Conservation (phyloP, 2,329 filamentous ascomycete genomes). For the Aureobasidium sp. region DNA sequence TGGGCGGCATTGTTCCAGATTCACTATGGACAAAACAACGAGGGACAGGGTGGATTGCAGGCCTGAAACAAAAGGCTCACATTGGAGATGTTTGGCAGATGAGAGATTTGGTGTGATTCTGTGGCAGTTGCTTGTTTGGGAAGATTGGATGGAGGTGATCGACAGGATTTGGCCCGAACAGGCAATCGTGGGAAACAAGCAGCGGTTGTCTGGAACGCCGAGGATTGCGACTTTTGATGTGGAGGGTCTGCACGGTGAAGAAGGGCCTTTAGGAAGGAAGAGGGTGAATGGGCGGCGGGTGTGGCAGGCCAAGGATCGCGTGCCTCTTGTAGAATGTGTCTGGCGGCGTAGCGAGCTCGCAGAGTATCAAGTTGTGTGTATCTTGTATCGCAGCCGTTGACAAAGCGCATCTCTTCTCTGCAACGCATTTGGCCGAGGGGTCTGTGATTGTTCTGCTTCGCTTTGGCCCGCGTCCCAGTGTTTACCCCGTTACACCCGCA, state of each 20-base stretch:
- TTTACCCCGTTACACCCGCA: constrained; percentile 12
- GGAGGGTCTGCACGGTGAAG: constrained; percentile 2
- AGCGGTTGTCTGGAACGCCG: constrained; percentile 4
- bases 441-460: constrained; percentile 6
- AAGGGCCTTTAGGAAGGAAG: neutral
- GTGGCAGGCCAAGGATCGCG: neutral
- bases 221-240: constrained; percentile 11
- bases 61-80: neutral
- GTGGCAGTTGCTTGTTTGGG: neutral
- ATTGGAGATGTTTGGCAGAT: neutral
- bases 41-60: neutral
- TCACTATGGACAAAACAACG: constrained; percentile 4
- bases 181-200: neutral
- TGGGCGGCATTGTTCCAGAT: constrained; percentile 6
- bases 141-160: neutral
- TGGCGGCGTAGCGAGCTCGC: too few species aligned
- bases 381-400: neutral
- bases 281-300: neutral
- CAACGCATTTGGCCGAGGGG: constrained; percentile 2
- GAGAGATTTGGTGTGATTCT: neutral
- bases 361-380: neutral
- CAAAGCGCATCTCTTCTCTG: neutral
- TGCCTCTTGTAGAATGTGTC: constrained; percentile 6
- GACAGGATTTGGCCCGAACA: neutral
- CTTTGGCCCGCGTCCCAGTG: constrained; percentile 9